phyloP scores from a whole-genome alignment of 2,329 filamentous ascomycete species.

The Pseudocercospora fijiensis region DNA sequence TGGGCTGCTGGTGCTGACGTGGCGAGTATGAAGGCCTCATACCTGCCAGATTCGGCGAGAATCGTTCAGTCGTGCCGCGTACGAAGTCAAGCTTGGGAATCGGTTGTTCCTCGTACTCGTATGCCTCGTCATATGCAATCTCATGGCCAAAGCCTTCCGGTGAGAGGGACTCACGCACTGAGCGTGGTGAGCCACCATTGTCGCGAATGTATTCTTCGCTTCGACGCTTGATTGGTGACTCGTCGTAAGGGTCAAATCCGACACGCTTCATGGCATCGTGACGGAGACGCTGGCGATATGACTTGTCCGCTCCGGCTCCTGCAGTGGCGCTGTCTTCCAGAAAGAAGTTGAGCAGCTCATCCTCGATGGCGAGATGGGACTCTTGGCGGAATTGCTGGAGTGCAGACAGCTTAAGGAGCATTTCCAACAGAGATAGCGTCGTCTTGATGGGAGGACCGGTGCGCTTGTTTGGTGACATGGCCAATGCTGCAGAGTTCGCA shows the following conservation, averaged over 20 bases:
- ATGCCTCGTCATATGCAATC: constrained; percentile 23
- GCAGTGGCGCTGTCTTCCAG: constrained; percentile 67
- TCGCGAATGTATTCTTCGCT: constrained; percentile 60
- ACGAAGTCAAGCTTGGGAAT: constrained; percentile 21
- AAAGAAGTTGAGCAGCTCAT: constrained; percentile 87
- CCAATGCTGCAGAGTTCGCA: constrained; percentile 30
- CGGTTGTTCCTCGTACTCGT: constrained; percentile 22
- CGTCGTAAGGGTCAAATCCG: constrained; percentile 71
- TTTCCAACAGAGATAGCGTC: constrained; percentile 79
- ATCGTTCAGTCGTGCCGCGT: constrained; percentile 9
- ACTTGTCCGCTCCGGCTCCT: constrained; percentile 62
- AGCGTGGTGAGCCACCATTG: constrained; percentile 13
- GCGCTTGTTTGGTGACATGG: constrained; percentile 34
- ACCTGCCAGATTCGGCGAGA: not conserved
- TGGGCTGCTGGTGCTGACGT: not conserved
- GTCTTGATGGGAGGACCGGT: constrained; percentile 54
- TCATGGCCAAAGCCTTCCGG: constrained; percentile 5
- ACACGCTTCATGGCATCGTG: constrained; percentile 61
- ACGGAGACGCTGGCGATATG: constrained; percentile 60
- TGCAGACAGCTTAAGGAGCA: constrained; percentile 79
- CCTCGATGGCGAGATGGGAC: constrained; percentile 83
- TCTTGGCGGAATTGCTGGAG: constrained; percentile 90
- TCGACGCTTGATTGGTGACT: constrained; percentile 64
- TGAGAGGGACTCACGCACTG: constrained; percentile 14
- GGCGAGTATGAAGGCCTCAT: constrained; percentile 19